Percentiles rank a stretch among this genome's conserved stretches.
phyloP scores from a whole-genome alignment of 768 basidiomycete genomes.

The Cubamyces sp. region DNA sequence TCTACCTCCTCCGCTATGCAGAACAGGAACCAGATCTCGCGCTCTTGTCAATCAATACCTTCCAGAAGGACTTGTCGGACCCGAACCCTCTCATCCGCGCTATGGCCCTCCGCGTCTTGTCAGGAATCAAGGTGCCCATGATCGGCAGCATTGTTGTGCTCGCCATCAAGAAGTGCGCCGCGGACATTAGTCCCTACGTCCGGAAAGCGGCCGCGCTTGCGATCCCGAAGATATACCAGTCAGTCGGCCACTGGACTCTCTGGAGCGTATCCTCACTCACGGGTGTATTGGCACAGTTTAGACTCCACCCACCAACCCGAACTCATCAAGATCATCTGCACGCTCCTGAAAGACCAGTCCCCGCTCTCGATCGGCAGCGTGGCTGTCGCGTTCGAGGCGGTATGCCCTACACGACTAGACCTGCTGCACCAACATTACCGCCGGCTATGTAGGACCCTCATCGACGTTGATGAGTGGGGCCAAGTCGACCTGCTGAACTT shows the following conservation, averaged over 20 bases:
- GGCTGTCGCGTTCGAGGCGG: conserved; percentile 79
- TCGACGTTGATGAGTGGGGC: conserved; percentile 97
- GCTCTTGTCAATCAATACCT: conserved; percentile 95
- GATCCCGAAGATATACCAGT: conserved; percentile 85
- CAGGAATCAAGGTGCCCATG: conserved; percentile 89
- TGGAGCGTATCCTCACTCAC: conserved; percentile 16
- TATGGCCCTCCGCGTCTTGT: conserved; percentile 92
- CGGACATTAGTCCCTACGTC: conserved; percentile 93
- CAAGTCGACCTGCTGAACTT: conserved; percentile 82
- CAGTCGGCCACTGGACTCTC: conserved; percentile 30
- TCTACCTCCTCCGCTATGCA: conserved; percentile 94
- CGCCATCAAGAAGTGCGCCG: conserved; percentile 90
- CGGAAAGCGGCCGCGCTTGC: conserved; percentile 92
- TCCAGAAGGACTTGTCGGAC: conserved; percentile 95
- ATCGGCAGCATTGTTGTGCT: conserved; percentile 84
- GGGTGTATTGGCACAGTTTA: conserved; percentile 51
- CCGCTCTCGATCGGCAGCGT: conserved; percentile 89
- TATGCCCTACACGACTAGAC: conserved; percentile 88
- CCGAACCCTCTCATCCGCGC: conserved; percentile 92
- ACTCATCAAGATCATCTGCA: conserved; percentile 69
- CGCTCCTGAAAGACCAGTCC: conserved; percentile 71
- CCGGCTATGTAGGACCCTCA: conserved; percentile 77
- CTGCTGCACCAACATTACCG: conserved; percentile 89
- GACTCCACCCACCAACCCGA: conserved; percentile 73
- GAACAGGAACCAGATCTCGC: conserved; percentile 94